Evolutionary conservation across 306 rosid species (phyloP), one percentile per base, ranked within the genome.

Genomic region (Cicer arietinum): DNA sequence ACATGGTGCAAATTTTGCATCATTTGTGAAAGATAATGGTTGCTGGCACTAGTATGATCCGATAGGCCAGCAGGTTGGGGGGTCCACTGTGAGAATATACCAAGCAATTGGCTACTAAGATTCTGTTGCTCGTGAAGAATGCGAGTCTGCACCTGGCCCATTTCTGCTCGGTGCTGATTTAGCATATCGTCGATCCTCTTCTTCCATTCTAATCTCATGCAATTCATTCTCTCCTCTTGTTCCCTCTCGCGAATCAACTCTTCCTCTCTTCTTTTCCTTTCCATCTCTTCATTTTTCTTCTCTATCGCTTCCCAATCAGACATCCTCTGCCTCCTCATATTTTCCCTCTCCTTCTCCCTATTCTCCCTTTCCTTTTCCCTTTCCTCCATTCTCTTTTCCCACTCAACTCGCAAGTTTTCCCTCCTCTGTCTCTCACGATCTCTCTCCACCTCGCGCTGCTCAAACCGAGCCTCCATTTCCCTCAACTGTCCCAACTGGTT

Each of bases 1-100:
- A 94, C 98, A 79, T 94, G 97, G 80, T 94, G 96, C 89, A 94
- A 78, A 81, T 84, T 94, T 84, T 94, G 98, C 96, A 91, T 94
- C 97, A 94, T 88, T 42, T 94, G 97, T 54, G 97, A 90, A 73
- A 94, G 83, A 75, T 91, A 94, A 83, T 94, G 97, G 80, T 88
- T 94, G 81, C 89, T 91, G 57, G 98, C 89, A 81, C 91, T 85
- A 2, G 93, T 84, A 77, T 94, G 96, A 86, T 91, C 97, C 74
- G 98, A 90, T 22, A 91, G 78, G 67, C 89, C 86, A 65, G 94
- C 86, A 22, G 92, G 94, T 65, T 94, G 97, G 66, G 95, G 79
- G 61, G 93, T 85, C 98, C 98, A 94, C 67, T 94, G 98, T 7
- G 98, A 90, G 81, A 91, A 88, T 40, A 94, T 78, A 74, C 96